Evolutionary conservation across 2,329 filamentous ascomycete genomes (phyloP).

Genomic region (Aschersonia sp.): DNA sequence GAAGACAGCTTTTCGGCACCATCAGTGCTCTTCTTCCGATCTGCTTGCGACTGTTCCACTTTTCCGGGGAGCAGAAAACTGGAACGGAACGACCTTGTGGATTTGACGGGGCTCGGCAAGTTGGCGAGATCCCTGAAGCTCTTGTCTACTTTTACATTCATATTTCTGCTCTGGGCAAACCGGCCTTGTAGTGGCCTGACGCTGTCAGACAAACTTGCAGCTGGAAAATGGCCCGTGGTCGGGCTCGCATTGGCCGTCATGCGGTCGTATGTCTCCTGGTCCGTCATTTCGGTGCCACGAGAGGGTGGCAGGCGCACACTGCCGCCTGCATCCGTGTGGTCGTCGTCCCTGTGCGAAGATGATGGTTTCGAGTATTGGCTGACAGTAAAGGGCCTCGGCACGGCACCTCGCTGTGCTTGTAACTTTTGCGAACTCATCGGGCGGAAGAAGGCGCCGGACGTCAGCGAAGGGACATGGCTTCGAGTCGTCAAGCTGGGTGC

Average conservation of each 20-base stretch:
- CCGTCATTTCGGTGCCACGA: conserved; percentile 68
- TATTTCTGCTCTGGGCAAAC: conserved; percentile 18
- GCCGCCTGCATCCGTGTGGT: conserved; percentile 29
- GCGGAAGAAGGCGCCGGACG: conserved; percentile 82
- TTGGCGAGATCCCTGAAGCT: conserved; percentile 37
- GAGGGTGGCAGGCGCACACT: conserved; percentile 48
- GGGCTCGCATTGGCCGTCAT: conserved; percentile 63
- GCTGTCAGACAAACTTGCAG: conserved; percentile 60
- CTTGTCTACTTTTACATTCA: conserved; percentile 45
- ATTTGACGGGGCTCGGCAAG: conserved; percentile 48
- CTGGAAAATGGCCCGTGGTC: conserved; percentile 39
- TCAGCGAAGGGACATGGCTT: conserved; percentile 80
- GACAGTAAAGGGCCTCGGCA: conserved; percentile 27
- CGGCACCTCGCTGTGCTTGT: conserved; percentile 68
- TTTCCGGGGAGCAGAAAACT: conserved; percentile 53
- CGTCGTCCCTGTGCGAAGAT: conserved; percentile 19
- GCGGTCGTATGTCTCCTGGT: conserved; percentile 55
- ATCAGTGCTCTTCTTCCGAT: conserved; percentile 40
- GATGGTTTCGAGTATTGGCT: conserved; percentile 19
- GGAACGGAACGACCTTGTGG: conserved; percentile 62
- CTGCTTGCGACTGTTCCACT: conserved; percentile 32
- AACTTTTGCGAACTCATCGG: conserved; percentile 94
- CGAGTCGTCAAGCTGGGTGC: conserved; percentile 51
- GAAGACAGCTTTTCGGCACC: conserved; percentile 78
- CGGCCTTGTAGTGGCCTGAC: conserved; percentile 56